Evolutionary conservation across 2,329 filamentous ascomycete genomes (phyloP).

Genomic region (Calonectria pseudoturangicola): DNA sequence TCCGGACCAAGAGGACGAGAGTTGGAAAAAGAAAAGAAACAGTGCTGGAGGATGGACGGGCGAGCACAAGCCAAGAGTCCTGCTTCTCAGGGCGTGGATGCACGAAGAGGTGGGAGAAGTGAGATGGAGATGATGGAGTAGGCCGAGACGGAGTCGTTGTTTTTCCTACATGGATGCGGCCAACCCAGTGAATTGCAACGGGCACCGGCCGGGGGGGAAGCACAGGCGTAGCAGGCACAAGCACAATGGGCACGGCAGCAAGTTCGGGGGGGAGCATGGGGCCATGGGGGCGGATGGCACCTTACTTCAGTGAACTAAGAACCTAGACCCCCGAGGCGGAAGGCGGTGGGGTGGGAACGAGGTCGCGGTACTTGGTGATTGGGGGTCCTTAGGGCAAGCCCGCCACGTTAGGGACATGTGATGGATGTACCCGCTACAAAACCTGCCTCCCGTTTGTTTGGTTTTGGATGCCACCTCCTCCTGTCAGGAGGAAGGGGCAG

Average conservation of each 20-base stretch:
- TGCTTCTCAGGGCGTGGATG: constrained; percentile 43
- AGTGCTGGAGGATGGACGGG: constrained; percentile 22
- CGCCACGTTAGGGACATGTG: constrained; percentile 15
- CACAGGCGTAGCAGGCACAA: constrained; percentile 27
- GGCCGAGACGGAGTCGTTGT: constrained; percentile 54
- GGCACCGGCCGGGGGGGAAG: constrained; percentile 26
- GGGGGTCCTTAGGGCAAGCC: constrained; percentile 8
- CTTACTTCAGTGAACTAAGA: constrained; percentile 38
- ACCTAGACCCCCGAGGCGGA: constrained; percentile 33
- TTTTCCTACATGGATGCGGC: constrained; percentile 45
- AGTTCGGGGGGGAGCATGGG: constrained; percentile 34
- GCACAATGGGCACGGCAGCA: constrained; percentile 24
- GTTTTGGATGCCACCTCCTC: constrained; percentile 23
- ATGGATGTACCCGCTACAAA: constrained; percentile 32
- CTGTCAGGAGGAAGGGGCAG: constrained; percentile 41
- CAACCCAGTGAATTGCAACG: constrained; percentile 37
- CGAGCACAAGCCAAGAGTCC: constrained; percentile 40
- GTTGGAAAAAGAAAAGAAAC: constrained; percentile 20
- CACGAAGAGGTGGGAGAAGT: constrained; percentile 46
- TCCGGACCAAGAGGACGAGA: constrained; percentile 61
- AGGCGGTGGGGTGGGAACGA: constrained; percentile 32
- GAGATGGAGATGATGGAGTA: constrained; percentile 45
- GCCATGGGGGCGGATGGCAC: constrained; percentile 36
- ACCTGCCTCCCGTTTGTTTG: constrained; percentile 30
- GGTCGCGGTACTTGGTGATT: constrained; percentile 32